A percentile compares a stretch with the other conserved stretches of the same genome.
Conservation (phyloP, 2,329 filamentous ascomycete genomes). For the Neonectria neomacrospora region DNA sequence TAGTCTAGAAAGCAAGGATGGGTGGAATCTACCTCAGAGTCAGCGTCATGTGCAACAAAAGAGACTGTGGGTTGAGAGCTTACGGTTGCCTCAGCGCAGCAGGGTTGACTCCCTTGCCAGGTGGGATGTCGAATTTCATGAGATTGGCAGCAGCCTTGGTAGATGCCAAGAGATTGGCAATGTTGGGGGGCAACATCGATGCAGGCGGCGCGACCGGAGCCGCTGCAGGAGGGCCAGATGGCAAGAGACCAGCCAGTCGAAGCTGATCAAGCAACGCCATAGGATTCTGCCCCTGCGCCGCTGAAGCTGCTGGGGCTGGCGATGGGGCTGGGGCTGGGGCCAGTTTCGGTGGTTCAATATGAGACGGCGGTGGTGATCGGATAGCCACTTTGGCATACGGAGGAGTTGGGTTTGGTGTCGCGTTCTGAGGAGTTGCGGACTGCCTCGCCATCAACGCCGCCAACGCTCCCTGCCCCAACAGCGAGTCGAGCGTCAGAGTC, state of each 20-base stretch:
- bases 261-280: constrained; percentile 74
- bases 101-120: constrained; percentile 70
- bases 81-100: constrained; percentile 78
- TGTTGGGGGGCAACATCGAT: constrained; percentile 49
- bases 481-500: constrained; percentile 64
- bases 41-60: constrained; percentile 15
- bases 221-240: constrained; percentile 50
- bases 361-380: constrained; percentile 61
- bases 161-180: constrained; percentile 51
- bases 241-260: constrained; percentile 73
- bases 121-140: constrained; percentile 50
- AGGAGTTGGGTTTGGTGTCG: constrained; percentile 57
- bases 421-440: constrained; percentile 60
- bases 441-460: constrained; percentile 68
- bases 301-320: constrained; percentile 47
- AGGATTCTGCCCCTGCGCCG: constrained; percentile 57
- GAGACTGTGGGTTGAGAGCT: constrained; percentile 46
- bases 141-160: constrained; percentile 43
- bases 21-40: constrained; percentile 68
- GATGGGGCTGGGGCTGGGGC: constrained; percentile 46
- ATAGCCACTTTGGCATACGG: constrained; percentile 53
- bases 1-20: constrained; percentile 76
- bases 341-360: constrained; percentile 50
- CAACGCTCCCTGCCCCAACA: constrained; percentile 69
- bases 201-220: constrained; percentile 48